Percentiles rank a stretch among this genome's conserved stretches.
Evolutionary conservation across 257 asterid genomes (phyloP).

Genomic region (Handroanthus guayacan): DNA sequence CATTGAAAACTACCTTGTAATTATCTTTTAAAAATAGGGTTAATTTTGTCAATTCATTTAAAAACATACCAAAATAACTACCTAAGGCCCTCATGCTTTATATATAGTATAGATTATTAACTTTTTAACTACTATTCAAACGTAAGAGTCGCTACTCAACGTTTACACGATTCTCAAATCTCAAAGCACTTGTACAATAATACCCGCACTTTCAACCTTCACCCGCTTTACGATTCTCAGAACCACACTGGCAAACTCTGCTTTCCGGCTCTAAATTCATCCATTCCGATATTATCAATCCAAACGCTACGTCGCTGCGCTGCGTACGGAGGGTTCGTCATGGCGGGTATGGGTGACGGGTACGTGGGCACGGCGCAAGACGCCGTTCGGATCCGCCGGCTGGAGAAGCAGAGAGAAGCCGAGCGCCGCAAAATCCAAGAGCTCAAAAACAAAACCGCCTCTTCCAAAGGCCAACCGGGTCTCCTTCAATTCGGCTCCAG

Average conservation of each 20-base stretch:
- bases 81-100: too few relatives aligned
- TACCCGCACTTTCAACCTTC: too few relatives aligned
- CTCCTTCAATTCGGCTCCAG: slow-evolving; percentile 98
- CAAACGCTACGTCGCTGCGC: slow-evolving; percentile 34
- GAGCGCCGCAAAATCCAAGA: slow-evolving; percentile 97
- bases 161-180: too few relatives aligned
- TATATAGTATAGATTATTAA: too few relatives aligned
- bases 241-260: neutral
- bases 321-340: slow-evolving; percentile 27
- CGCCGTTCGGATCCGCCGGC: slow-evolving; percentile 89
- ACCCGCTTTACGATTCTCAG: neutral
- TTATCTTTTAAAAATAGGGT: too few relatives aligned
- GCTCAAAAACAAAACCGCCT: slow-evolving; percentile 90
- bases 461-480: slow-evolving; percentile 83
- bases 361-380: slow-evolving; percentile 99
- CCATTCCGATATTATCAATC: slow-evolving; percentile 1
- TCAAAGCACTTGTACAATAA: too few relatives aligned
- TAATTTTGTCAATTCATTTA: too few relatives aligned
- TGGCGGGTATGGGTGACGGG: slow-evolving; percentile 99
- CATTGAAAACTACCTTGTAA: too few relatives aligned
- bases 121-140: too few relatives aligned
- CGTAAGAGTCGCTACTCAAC: too few relatives aligned
- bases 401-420: slow-evolving; percentile 98
- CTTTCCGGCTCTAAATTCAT: neutral
- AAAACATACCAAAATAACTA: too few relatives aligned